Evolutionary conservation across 345 rosid genomes (phyloP).

Genomic region (Eucalyptus microcorys): DNA sequence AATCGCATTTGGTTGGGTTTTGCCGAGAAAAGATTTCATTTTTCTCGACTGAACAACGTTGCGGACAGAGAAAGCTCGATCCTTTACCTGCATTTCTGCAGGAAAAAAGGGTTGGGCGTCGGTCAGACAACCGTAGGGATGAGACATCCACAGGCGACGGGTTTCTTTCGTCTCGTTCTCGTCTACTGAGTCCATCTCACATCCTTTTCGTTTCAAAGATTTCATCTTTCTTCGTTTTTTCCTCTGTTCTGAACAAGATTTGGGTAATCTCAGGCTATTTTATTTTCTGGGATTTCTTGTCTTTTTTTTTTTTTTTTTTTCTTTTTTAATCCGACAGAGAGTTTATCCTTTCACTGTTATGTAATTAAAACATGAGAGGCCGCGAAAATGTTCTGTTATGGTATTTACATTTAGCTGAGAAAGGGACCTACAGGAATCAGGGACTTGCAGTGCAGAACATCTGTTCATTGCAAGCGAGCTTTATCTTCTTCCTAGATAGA

Average conservation of each 20-base stretch:
- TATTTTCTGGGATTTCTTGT: background rate
- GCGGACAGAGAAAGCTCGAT: constrained; percentile 26
- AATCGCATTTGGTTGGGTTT: background rate
- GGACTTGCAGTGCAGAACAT: background rate
- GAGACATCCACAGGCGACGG: constrained; percentile 42
- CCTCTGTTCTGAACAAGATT: background rate
- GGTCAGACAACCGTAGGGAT: constrained; percentile 69
- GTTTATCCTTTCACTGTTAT: background rate
- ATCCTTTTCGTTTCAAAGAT: background rate
- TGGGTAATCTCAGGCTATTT: background rate
- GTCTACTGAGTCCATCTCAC: constrained; percentile 53
- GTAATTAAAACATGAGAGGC: background rate
- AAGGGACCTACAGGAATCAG: background rate
- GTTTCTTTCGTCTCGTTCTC: constrained; percentile 6
- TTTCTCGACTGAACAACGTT: constrained; percentile 9
- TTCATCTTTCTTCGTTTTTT: background rate
- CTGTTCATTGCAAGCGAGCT: background rate
- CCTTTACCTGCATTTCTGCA: background rate
- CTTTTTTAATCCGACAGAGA: background rate
- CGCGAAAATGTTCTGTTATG: background rate
- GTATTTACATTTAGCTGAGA: background rate
- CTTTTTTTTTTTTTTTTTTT: no score
- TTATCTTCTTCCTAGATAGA: background rate
- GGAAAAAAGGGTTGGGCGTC: constrained; percentile 7
- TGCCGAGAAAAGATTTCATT: background rate